Evolutionary conservation across 2,329 filamentous ascomycete species (phyloP).

Genomic region (Chalaropsis thielavioides): DNA sequence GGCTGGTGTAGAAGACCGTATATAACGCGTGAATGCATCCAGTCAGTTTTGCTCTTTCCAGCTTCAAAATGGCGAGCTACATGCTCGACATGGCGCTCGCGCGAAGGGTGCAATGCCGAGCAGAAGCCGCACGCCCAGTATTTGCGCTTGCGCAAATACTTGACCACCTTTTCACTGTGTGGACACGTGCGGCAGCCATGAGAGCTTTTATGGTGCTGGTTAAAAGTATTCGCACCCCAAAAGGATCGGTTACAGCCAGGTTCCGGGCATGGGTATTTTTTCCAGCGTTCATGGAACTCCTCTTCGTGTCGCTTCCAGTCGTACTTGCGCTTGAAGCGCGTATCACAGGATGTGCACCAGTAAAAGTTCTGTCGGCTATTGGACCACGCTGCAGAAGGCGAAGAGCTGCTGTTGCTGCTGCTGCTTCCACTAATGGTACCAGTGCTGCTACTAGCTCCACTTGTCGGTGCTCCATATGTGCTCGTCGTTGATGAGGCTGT

Average conservation of each 20-base stretch:
- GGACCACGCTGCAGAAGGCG: slow-evolving; percentile 16
- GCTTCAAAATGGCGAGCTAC: slow-evolving; percentile 53
- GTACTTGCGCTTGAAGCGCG: slow-evolving; percentile 52
- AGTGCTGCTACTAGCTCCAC: background rate
- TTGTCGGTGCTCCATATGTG: slow-evolving; percentile 6
- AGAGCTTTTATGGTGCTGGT: slow-evolving; percentile 51
- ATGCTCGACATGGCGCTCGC: slow-evolving; percentile 53
- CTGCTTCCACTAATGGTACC: background rate
- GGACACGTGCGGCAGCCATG: slow-evolving; percentile 51
- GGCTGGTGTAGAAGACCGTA: slow-evolving; percentile 54
- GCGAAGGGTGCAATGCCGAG: slow-evolving; percentile 45
- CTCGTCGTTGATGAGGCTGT: slow-evolving; percentile 18
- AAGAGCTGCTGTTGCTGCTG: background rate
- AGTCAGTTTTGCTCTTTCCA: slow-evolving; percentile 47
- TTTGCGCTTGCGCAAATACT: slow-evolving; percentile 47
- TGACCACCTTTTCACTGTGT: slow-evolving; percentile 49
- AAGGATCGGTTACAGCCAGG: slow-evolving; percentile 50
- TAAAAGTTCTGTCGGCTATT: slow-evolving; percentile 32
- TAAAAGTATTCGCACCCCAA: slow-evolving; percentile 53
- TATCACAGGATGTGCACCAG: slow-evolving; percentile 46
- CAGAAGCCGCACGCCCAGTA: slow-evolving; percentile 59
- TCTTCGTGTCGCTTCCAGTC: slow-evolving; percentile 58
- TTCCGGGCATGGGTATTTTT: slow-evolving; percentile 52
- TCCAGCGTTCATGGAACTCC: slow-evolving; percentile 53
- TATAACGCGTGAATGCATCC: slow-evolving; percentile 55